Evolutionary conservation across 768 basidiomycete species (phyloP).

Genomic region (Kwoniella mangroviensis): DNA sequence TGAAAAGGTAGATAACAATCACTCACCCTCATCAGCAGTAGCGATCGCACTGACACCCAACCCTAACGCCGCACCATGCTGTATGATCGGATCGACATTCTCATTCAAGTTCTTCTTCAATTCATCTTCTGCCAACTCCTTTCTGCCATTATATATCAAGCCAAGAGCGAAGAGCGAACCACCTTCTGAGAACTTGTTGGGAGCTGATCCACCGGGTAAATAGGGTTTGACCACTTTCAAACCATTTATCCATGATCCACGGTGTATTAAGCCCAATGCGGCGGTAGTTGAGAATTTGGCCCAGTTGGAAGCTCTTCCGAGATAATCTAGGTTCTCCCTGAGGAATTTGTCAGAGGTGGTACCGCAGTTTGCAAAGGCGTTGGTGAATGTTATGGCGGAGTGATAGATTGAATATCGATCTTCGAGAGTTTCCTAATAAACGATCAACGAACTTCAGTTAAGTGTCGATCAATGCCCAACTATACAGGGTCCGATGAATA

Average conservation of each 20-base stretch:
- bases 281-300: constrained; percentile 98
- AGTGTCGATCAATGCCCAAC: background rate
- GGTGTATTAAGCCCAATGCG: constrained; percentile 95
- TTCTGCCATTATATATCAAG: constrained; percentile 82
- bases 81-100: constrained; percentile 79
- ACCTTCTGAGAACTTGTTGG: constrained; percentile 89
- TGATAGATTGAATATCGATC: constrained; percentile 96
- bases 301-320: constrained; percentile 94
- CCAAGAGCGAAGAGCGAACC: constrained; percentile 95
- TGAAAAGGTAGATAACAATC: background rate
- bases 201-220: constrained; percentile 71
- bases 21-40: constrained; percentile 70
- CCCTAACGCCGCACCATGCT: constrained; percentile 95
- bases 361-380: constrained; percentile 98
- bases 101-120: constrained; percentile 65
- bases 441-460: background rate
- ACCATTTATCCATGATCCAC: constrained; percentile 92
- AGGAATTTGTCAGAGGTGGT: constrained; percentile 93
- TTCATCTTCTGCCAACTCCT: constrained; percentile 74
- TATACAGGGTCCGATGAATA: background rate
- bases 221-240: constrained; percentile 91
- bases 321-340: constrained; percentile 95
- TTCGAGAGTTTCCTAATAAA: constrained; percentile 8
- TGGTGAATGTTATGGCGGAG: constrained; percentile 92
- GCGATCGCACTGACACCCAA: constrained; percentile 97